Base-by-base conservation (phyloP, 768 basidiomycete species). In the Tephrocybe rancida region DNA sequence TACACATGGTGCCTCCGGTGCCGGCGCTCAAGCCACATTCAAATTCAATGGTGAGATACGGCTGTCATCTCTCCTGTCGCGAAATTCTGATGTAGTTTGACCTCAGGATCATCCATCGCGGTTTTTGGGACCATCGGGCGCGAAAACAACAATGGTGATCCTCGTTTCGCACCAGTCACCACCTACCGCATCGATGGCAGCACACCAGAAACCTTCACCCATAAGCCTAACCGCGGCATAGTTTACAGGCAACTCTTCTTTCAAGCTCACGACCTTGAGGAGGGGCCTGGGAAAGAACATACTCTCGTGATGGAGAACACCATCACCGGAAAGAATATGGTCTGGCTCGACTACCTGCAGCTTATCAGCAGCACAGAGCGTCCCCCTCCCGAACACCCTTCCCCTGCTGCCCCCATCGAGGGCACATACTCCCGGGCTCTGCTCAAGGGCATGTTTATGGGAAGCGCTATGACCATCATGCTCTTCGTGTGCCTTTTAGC, bases 331-430 rank as follows among this genome's bases (percentile, higher is more conserved):
- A 46, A 39, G 45, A 53, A 53, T 26, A 30, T 39, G 37, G 34
- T 53, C 44, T 38, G 52, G 44, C 35, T 53, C 25, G 52, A 53
- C 25, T 53, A 47, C 19, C 29, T 53, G 13, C 30, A 52, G 34
- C 25, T 52, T 8, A 22, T 43, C 39, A 43, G 50, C 41, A 44
- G 13, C 24, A 44, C 43, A n/a, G 43, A 44, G 18, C 43, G 25
- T 2, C 7, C 14, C 35, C 14, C 35, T 37, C 35, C 35, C n/a
- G 35, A 9, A 8, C 14, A 37, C 16, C n/a, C 35, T 16, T 16
- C 35, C 4, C n/a, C 35, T 7, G 4, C 5, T 16, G 16, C 5
- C 4, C 7, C 35, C 10, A 16, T 7, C 14, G 10, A 37, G 35
- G 35, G 5, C 11, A 16, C 14, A 37, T 6, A 16, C 16, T 4